Evolutionary conservation across 164 flowering plant species (phyloP).

Genomic region (Umbellularia californica): DNA sequence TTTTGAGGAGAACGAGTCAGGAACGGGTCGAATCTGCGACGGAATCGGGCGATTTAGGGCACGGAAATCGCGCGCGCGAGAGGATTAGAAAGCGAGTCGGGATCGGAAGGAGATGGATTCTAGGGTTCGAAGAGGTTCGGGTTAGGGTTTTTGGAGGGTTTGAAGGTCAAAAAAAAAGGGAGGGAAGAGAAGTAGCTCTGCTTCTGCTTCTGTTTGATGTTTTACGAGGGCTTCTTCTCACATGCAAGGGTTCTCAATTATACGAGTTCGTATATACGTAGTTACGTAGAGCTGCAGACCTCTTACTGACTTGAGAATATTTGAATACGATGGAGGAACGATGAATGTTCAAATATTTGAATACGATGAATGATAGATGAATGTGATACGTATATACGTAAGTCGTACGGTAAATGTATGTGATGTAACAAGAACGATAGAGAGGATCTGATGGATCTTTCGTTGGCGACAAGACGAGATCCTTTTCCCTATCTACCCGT

Average conservation of each 20-base stretch:
- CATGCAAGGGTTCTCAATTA: constrained; percentile 12
- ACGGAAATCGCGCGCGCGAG: background rate
- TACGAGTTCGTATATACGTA: background rate
- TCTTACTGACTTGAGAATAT: no score
- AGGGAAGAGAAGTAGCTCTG: constrained; percentile 4
- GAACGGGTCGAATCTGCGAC: constrained; percentile 8
- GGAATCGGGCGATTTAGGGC: constrained; percentile 16
- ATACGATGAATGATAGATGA: no score
- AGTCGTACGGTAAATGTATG: no score
- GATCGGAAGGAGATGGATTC: background rate
- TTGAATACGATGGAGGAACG: no score
- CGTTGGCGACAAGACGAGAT: no score
- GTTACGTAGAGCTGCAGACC: background rate
- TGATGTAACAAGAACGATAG: no score
- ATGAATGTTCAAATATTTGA: no score
- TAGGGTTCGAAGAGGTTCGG: constrained; percentile 4
- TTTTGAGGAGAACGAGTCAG: background rate
- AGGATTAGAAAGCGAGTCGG: background rate
- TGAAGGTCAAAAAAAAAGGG: constrained; percentile 3
- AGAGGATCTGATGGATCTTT: no score
- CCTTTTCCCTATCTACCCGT: no score
- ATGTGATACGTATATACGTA: no score
- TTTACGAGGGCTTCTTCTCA: constrained; percentile 2
- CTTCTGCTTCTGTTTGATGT: background rate
- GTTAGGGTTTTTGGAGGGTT: constrained; percentile 9